Evolutionary conservation across 352 stramenopile genomes (phyloP).

Genomic region (Pythium angustatum): DNA sequence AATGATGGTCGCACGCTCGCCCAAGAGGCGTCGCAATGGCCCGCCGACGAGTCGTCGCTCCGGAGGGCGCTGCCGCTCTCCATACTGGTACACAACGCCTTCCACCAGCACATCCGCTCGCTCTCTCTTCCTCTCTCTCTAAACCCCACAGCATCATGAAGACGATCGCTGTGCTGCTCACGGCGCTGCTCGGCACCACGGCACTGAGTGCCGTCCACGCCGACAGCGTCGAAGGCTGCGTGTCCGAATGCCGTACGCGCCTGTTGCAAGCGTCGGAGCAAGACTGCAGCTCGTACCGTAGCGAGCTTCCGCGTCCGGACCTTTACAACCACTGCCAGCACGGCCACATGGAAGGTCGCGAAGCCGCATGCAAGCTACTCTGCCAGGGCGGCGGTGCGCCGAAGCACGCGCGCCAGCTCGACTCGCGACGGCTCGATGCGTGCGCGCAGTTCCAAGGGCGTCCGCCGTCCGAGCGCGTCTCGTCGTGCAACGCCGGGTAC

Average conservation of each 20-base stretch:
- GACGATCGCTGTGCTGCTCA: conserved; percentile 11
- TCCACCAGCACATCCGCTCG: too few species aligned
- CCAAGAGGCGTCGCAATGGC: conserved; percentile 1
- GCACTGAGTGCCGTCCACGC: neutral
- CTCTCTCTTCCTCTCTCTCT: neutral
- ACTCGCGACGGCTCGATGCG: conserved; percentile 24
- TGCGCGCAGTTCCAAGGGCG: conserved; percentile 23
- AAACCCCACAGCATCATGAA: too few species aligned
- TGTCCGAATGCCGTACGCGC: conserved; percentile 14
- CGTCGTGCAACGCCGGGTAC: conserved; percentile 26
- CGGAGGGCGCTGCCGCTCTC: neutral
- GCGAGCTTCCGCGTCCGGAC: conserved; percentile 25
- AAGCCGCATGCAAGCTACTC: conserved; percentile 10
- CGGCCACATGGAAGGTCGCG: conserved; percentile 14
- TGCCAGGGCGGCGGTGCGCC: neutral
- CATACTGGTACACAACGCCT: neutral
- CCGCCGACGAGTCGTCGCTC: neutral
- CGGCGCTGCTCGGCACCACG: conserved; percentile 7
- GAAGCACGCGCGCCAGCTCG: conserved; percentile 15
- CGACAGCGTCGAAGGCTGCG: neutral
- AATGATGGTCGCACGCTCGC: neutral
- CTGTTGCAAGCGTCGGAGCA: conserved; percentile 9
- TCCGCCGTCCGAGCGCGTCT: conserved; percentile 19
- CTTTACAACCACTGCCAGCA: conserved; percentile 33
- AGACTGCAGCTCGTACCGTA: conserved; percentile 20